phyloP scores from a whole-genome alignment of 73 alveolate genomes.

The Blepharisma stoltei region DNA sequence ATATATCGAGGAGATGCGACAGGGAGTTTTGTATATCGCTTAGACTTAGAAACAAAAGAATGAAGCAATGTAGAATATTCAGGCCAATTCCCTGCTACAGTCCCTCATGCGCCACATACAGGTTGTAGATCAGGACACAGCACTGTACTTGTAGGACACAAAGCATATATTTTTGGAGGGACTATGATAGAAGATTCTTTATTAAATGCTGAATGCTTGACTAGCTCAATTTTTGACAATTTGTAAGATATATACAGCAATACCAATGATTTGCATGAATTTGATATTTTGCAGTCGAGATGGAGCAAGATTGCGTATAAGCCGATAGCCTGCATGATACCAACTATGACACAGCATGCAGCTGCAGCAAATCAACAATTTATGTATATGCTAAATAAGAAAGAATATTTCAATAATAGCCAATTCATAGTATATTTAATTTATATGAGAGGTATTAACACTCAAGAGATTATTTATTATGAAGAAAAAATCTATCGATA shows the following conservation, averaged over 20 bases:
- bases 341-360: slow-evolving; percentile 10
- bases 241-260: slow-evolving; percentile 13
- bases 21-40: slow-evolving; percentile 15
- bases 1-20: slow-evolving; percentile 28
- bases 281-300: background rate
- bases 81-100: slow-evolving; percentile 9
- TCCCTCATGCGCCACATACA: slow-evolving; percentile 17
- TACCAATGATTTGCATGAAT: slow-evolving; percentile 11
- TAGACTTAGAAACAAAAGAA: slow-evolving; percentile 26
- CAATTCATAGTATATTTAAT: too few species aligned
- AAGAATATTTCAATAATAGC: too few species aligned
- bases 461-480: too few species aligned
- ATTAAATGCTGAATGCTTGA: slow-evolving; percentile 13
- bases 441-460: too few species aligned
- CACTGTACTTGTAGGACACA: background rate
- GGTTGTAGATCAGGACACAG: slow-evolving; percentile 27
- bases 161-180: slow-evolving; percentile 11
- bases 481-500: slow-evolving; percentile 29
- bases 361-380: background rate
- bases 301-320: slow-evolving; percentile 1
- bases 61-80: slow-evolving; percentile 19
- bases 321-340: background rate
- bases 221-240: slow-evolving; percentile 20
- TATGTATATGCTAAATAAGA: too few species aligned
- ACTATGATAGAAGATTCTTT: slow-evolving; percentile 20